Conservation (phyloP, 2,329 filamentous ascomycete species). For the Verticillium alfalfae region DNA sequence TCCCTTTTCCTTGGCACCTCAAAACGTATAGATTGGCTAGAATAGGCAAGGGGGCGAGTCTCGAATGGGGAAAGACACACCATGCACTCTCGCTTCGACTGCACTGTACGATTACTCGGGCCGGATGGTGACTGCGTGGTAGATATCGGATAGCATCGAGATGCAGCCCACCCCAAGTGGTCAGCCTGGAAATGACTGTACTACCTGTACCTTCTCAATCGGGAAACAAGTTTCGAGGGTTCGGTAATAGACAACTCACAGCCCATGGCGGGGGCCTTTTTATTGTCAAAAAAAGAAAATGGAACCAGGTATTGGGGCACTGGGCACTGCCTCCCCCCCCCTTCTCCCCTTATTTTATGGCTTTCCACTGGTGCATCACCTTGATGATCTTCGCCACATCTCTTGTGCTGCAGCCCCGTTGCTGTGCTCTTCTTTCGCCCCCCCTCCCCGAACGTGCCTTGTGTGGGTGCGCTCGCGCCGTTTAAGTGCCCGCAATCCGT, state of each 20-base stretch:
- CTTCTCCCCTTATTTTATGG: not conserved
- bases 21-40: not conserved
- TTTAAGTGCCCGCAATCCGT: no score
- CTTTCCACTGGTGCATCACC: not conserved
- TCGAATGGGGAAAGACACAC: no score
- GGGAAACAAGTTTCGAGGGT: not conserved
- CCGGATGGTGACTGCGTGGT: not conserved
- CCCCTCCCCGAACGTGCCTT: not conserved
- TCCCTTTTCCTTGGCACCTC: not conserved
- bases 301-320: no score
- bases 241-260: not conserved
- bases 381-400: not conserved
- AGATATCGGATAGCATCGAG: no score
- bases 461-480: no score
- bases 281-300: not conserved
- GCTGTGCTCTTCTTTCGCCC: not conserved
- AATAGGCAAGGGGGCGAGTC: no score
- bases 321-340: not conserved
- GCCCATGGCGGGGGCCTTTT: not conserved
- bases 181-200: no score
- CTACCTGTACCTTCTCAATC: not conserved
- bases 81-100: no score
- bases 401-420: not conserved
- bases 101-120: not conserved
- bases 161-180: no score